Evolutionary conservation across 495 filamentous ascomycete genomes (phyloP).

Genomic region (Aspergillus egyptiacus): DNA sequence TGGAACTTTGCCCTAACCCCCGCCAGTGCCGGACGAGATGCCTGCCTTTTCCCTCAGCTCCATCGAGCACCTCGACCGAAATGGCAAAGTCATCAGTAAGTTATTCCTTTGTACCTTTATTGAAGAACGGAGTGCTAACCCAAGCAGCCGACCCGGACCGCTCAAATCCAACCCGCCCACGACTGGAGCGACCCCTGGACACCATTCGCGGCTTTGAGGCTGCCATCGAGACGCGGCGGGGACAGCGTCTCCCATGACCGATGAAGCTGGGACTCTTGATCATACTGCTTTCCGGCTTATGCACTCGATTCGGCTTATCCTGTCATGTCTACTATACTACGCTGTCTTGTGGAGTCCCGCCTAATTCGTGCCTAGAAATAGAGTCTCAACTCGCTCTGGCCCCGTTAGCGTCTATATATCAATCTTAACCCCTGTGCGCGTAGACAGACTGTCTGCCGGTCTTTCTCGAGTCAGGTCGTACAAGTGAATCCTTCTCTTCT

Average conservation of each 20-base stretch:
- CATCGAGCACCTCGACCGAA: conserved; percentile 71
- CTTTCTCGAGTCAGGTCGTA: too few species aligned
- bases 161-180: conserved; percentile 65
- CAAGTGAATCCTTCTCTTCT: too few species aligned
- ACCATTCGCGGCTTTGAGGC: conserved; percentile 90
- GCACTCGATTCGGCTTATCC: neutral
- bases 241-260: conserved; percentile 16
- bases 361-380: conserved; percentile 6
- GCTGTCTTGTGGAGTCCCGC: neutral
- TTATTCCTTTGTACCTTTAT: neutral
- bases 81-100: conserved; percentile 78
- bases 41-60: conserved; percentile 56
- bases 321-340: neutral
- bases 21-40: neutral
- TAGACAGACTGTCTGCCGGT: too few species aligned
- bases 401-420: conserved; percentile 14
- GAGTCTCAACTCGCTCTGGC: conserved; percentile 4
- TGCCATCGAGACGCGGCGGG: conserved; percentile 62
- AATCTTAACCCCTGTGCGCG: too few species aligned
- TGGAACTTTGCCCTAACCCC: conserved; percentile 9
- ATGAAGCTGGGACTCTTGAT: neutral
- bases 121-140: conserved; percentile 27
- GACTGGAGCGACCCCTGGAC: conserved; percentile 85
- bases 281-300: neutral
- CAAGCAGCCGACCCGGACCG: conserved; percentile 35